Evolutionary conservation across 805 yeast species (phyloP).

Genomic region (Kluyveromyces nonfermentans): DNA sequence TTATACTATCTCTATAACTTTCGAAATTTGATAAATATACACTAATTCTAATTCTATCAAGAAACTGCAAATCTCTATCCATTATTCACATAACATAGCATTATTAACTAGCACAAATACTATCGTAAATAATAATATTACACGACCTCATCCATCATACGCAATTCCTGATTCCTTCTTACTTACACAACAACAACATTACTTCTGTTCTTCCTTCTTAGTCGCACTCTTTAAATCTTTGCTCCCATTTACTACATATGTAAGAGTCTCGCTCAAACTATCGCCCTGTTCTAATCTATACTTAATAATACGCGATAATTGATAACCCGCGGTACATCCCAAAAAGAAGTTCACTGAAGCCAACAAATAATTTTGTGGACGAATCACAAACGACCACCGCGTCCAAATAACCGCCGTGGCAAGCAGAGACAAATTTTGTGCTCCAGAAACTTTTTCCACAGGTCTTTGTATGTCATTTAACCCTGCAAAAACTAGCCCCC

Average conservation of each 20-base stretch:
- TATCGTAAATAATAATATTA: too few species aligned
- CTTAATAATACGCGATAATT: conserved; percentile 58
- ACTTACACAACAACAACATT: too few species aligned
- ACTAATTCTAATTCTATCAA: too few species aligned
- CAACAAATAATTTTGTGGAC: conserved; percentile 74
- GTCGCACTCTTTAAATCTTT: too few species aligned
- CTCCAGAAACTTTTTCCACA: conserved; percentile 82
- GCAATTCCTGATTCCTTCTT: conserved; percentile 1
- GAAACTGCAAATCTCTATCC: background rate
- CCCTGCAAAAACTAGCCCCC: conserved; percentile 92
- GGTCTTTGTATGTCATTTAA: conserved; percentile 81
- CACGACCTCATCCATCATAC: too few species aligned
- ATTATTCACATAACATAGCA: background rate
- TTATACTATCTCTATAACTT: background rate
- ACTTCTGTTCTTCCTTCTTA: too few species aligned
- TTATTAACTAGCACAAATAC: too few species aligned
- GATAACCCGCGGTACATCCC: conserved; percentile 83
- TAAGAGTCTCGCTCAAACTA: conserved; percentile 41
- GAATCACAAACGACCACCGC: conserved; percentile 92
- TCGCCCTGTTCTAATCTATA: conserved; percentile 65
- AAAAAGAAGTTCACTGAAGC: conserved; percentile 93
- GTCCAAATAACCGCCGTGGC: conserved; percentile 97
- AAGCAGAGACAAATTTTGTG: conserved; percentile 54
- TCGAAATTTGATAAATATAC: background rate
- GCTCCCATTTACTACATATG: conserved; percentile 49